A percentile compares a stretch with the other conserved stretches of the same genome.
Conservation (phyloP, 2,329 filamentous ascomycete genomes). For the Magnaporthiopsis rhizophila region DNA sequence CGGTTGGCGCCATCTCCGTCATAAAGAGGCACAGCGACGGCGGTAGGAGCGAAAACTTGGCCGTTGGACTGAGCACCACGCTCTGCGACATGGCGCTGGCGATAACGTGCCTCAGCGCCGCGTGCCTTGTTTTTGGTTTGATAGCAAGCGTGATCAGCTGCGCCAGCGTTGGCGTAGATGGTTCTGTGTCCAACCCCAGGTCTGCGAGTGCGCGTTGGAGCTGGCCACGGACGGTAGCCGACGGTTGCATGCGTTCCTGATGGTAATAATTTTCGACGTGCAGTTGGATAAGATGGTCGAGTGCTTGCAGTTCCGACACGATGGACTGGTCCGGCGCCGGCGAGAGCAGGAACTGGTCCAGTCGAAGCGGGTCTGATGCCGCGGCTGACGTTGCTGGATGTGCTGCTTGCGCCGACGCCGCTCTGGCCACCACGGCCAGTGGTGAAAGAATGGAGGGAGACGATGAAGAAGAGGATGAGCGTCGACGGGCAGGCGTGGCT, state of each 20-base stretch:
- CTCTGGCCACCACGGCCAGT: background rate
- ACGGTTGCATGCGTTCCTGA: slow-evolving; percentile 14
- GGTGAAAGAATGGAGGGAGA: background rate
- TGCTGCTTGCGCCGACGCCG: background rate
- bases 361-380: slow-evolving; percentile 8
- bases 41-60: slow-evolving; percentile 28
- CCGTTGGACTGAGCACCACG: slow-evolving; percentile 20
- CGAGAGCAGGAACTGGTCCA: slow-evolving; percentile 29
- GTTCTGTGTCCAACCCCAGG: slow-evolving; percentile 19
- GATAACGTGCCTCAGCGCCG: slow-evolving; percentile 30
- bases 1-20: slow-evolving; percentile 19
- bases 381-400: background rate
- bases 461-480: background rate
- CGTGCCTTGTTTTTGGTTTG: slow-evolving; percentile 22
- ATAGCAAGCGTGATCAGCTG: slow-evolving; percentile 22
- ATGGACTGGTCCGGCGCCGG: slow-evolving; percentile 28
- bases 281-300: slow-evolving; percentile 27
- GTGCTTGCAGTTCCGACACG: slow-evolving; percentile 21
- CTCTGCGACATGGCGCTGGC: slow-evolving; percentile 26
- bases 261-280: slow-evolving; percentile 34
- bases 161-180: slow-evolving; percentile 10
- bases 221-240: slow-evolving; percentile 7
- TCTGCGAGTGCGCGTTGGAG: slow-evolving; percentile 18
- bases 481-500: background rate
- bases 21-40: slow-evolving; percentile 22